Evolutionary conservation across 208 protist genomes (phyloP).

Genomic region (Trypanosoma brucei): DNA sequence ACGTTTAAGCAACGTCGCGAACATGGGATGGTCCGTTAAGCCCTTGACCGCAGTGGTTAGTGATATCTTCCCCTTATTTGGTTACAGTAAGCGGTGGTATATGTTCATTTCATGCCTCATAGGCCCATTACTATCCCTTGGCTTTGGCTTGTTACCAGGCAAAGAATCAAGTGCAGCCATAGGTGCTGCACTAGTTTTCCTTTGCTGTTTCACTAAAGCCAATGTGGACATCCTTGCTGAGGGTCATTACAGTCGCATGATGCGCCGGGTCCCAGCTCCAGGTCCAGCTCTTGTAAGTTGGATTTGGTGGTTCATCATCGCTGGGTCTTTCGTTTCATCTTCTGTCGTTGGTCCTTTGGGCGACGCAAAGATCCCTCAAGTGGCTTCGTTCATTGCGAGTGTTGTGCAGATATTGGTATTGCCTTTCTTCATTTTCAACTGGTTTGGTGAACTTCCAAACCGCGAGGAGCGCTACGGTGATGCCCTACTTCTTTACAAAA

Average conservation of each 20-base stretch:
- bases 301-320: constrained; percentile 35
- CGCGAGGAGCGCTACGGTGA: constrained; percentile 22
- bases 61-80: constrained; percentile 33
- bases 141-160: constrained; percentile 22
- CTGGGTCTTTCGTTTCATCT: constrained; percentile 20
- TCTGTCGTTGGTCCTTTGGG: constrained; percentile 29
- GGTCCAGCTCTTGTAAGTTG: constrained; percentile 31
- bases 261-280: constrained; percentile 23
- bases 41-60: constrained; percentile 23
- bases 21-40: constrained; percentile 37
- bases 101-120: constrained; percentile 21
- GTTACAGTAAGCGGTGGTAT: constrained; percentile 44
- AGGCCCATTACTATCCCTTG: constrained; percentile 21
- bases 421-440: constrained; percentile 37
- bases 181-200: constrained; percentile 24
- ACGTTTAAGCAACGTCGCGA: constrained; percentile 19
- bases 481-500: constrained; percentile 15
- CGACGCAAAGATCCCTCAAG: constrained; percentile 22
- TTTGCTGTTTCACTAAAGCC: constrained; percentile 29
- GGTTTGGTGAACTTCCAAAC: constrained; percentile 31
- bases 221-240: constrained; percentile 37
- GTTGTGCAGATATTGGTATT: constrained; percentile 14
- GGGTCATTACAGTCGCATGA: constrained; percentile 43
- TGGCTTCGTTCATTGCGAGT: constrained; percentile 24
- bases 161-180: constrained; percentile 15